Conservation (phyloP, 768 basidiomycete genomes). For the Suillus subluteus region DNA sequence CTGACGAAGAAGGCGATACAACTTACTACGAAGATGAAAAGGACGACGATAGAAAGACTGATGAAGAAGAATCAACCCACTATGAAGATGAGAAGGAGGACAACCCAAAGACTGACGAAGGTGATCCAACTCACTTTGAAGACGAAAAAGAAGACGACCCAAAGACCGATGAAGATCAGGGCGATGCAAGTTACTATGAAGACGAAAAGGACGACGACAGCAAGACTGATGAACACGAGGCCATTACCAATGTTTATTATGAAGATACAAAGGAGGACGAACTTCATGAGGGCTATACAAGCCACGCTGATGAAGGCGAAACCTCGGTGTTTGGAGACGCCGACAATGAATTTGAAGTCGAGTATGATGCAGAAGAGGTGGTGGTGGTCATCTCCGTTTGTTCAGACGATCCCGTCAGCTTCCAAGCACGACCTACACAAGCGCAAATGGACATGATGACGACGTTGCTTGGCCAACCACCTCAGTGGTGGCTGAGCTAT, state of each 20-base stretch:
- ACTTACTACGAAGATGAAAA: background rate
- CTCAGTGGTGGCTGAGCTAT: conserved; percentile 1
- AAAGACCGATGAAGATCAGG: background rate
- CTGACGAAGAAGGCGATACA: background rate
- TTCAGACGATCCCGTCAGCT: background rate
- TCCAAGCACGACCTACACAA: background rate
- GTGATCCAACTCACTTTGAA: background rate
- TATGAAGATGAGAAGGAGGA: background rate
- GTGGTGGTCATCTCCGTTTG: background rate
- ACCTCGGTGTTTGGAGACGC: background rate
- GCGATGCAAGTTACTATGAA: background rate
- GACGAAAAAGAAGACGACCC: background rate
- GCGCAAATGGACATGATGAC: conserved; percentile 1
- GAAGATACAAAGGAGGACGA: background rate
- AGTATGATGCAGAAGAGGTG: background rate
- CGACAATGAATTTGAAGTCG: background rate
- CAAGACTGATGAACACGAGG: background rate
- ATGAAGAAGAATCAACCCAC: background rate
- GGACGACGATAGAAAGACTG: background rate
- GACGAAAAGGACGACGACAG: background rate
- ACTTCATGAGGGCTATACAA: background rate
- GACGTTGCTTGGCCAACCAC: background rate
- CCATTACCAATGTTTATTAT: background rate
- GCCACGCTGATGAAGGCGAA: background rate
- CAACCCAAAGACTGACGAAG: background rate